These are phyloP conservation scores for Venustampulla echinocandica DNA, from an alignment of 495 filamentous ascomycete species.

Conservation along the genomic window DNA sequence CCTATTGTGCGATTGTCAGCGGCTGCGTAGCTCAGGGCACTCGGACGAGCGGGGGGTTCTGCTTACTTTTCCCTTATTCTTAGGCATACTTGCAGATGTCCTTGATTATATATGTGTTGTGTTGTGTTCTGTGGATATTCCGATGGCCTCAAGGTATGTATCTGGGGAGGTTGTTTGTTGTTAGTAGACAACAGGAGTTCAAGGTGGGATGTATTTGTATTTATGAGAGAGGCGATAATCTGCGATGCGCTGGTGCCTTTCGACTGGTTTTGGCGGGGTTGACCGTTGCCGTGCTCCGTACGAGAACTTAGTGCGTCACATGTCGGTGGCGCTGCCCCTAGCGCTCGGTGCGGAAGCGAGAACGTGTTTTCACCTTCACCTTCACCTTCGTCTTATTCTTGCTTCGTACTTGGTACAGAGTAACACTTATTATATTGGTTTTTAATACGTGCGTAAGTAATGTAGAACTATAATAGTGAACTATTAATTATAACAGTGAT, in stretches of 20 bases:
- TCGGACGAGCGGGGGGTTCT: too few relatives aligned
- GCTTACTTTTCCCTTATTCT: conserved; percentile 97
- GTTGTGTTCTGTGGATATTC: neutral
- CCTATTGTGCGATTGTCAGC: conserved; percentile 42
- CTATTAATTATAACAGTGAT: too few relatives aligned
- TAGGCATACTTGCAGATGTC: conserved; percentile 62
- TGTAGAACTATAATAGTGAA: too few relatives aligned
- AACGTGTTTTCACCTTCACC: neutral
- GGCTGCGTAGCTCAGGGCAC: conserved; percentile 1
- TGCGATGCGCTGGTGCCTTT: conserved; percentile 6
- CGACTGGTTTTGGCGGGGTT: conserved; percentile 6
- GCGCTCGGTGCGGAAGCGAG: neutral
- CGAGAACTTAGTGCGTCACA: conserved; percentile 11
- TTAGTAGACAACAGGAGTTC: neutral
- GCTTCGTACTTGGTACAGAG: too few relatives aligned
- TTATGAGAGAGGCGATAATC: too few relatives aligned
- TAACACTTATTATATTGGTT: too few relatives aligned
- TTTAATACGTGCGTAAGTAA: too few relatives aligned
- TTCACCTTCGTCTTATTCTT: neutral
- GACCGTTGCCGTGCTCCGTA: too few relatives aligned
- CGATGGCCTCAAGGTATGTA: conserved; percentile 1
- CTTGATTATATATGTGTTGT: neutral
- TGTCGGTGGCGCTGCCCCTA: neutral
- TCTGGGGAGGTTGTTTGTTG: neutral
- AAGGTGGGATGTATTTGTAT: too few relatives aligned